Evolutionary conservation across 2,329 filamentous ascomycete species (phyloP).

Genomic region (Aspergillus fumigatiaffinis): DNA sequence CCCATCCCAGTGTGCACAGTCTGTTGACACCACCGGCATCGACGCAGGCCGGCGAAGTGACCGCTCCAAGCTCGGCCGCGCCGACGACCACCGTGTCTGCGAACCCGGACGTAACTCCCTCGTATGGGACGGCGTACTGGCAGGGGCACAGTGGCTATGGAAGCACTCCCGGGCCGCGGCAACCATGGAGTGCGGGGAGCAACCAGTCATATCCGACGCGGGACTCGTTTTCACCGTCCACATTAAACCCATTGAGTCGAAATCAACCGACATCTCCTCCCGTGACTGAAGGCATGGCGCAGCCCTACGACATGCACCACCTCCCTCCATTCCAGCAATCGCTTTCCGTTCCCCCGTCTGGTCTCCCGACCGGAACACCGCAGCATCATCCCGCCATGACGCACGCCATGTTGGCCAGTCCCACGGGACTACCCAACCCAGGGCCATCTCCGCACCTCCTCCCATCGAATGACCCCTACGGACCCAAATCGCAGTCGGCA

Average conservation of each 20-base stretch:
- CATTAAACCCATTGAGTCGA: constrained; percentile 50
- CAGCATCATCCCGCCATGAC: constrained; percentile 47
- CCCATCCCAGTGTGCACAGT: constrained; percentile 56
- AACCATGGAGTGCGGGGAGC: constrained; percentile 42
- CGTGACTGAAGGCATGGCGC: constrained; percentile 59
- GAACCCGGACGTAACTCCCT: constrained; percentile 44
- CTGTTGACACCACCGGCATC: constrained; percentile 59
- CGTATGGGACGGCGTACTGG: constrained; percentile 52
- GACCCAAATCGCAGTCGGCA: constrained; percentile 50
- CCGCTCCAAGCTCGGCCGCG: constrained; percentile 44
- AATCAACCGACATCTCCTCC: constrained; percentile 57
- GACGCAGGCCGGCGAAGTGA: constrained; percentile 48
- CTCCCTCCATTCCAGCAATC: constrained; percentile 60
- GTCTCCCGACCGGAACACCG: constrained; percentile 19
- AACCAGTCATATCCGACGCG: constrained; percentile 42
- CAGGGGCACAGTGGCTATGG: constrained; percentile 57
- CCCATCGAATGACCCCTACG: constrained; percentile 56
- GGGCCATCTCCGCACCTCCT: constrained; percentile 50
- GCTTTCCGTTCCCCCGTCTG: constrained; percentile 53
- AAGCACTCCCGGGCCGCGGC: constrained; percentile 46
- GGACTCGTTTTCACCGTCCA: constrained; percentile 55
- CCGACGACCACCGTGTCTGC: constrained; percentile 45
- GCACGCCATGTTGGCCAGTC: constrained; percentile 46
- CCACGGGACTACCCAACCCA: constrained; percentile 32
- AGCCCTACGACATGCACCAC: constrained; percentile 63